Base-by-base conservation (phyloP, 202 grass and related monocot species). In the Setaria viridis region DNA sequence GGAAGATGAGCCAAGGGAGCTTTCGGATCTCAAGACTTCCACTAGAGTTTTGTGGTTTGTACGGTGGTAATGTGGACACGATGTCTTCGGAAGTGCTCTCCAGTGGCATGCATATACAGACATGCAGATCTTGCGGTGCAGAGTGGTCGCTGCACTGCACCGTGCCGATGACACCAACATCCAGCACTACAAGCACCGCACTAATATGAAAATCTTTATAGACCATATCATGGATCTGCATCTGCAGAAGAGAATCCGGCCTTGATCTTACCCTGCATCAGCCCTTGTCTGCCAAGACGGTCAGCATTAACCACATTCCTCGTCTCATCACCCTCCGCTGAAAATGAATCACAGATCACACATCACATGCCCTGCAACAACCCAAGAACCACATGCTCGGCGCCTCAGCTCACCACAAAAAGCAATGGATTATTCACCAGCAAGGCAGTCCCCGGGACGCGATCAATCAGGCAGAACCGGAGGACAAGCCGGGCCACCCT, bases 401-500 rank as follows among this genome's bases (percentile, higher is more conserved):
- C 11, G n/a, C 58, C 25, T 12, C 59, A 0, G 0, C 3, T 42
- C 69, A 25, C 12, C 74, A 37, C 9, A 37, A 79, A 82, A 65
- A 9, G 29, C 29, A 21, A 68, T 19, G 6, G 50, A 82, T 82
- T 63, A 41, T 54, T 67, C 67, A 62, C 17, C 65, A 20, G 73
- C 12, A 41, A 45, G 1, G 4, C 69, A 50, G 16, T 4, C 50
- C 16, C 20, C 32, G 45, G 60, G 77, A 39, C 70, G 80, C 78
- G 42, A 77, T 91, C 81, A 76, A 83, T 68, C 68, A 75, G 66
- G 74, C 84, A 86, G 13, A 62, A 75, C 60, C 42, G 25, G 42
- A 79, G 78, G 83, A 82, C 72, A 58, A 13, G 46, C 51, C 43
- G 69, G 63, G 34, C 53, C 76, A 46, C 66, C 34, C 54, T 81